Evolutionary conservation across 768 basidiomycete genomes (phyloP), one percentile per base, ranked within the genome.

Genomic region (Boletus reticulatus): DNA sequence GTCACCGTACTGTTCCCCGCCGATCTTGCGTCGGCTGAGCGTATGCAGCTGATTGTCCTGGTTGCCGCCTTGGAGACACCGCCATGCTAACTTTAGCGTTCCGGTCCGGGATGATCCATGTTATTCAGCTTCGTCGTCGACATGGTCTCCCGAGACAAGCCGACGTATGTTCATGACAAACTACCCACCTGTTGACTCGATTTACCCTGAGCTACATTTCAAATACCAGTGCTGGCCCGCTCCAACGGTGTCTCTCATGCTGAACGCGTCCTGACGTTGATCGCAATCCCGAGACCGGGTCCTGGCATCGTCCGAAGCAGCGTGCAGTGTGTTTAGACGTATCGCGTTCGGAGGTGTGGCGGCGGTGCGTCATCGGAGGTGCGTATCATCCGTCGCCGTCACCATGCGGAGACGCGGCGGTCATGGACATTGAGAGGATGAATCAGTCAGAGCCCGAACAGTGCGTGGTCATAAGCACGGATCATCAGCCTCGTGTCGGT

Each of bases 271-370:
- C 75, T 58, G 12, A 89, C 82, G 13, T 89, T 79, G 54, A 88
- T 76, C 44, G 79, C 71, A 32, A 87, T 80, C 6, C 86, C 87
- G 8, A 88, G 72, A 8, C 86, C 86, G 12, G 81, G 78, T 1
- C 77, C 84, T 80, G 19, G 9, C 34, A 32, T 39, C n/a, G 38
- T 39, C 38, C 38, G 17, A 39, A 14, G 17, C n/a, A 39, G 17
- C 14, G 36, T 39, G 38, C 38, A 39, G 38, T 29, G 27, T 9
- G 27, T 29, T 29, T 5, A 9, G 8, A 29, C 27, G 27, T n/a
- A n/a, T 50, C 53, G 44, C 50, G n/a, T n/a, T n/a, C n/a, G n/a
- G n/a, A 51, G 43, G 29, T 42, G 36, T 22, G 24, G 41, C 19
- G 24, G 43, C 29, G 19, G 27, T 8, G 24, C 19, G 31, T 20